phyloP scores from a whole-genome alignment of 1,284 basidiomycete genomes.

The Pseudozyma sp. region DNA sequence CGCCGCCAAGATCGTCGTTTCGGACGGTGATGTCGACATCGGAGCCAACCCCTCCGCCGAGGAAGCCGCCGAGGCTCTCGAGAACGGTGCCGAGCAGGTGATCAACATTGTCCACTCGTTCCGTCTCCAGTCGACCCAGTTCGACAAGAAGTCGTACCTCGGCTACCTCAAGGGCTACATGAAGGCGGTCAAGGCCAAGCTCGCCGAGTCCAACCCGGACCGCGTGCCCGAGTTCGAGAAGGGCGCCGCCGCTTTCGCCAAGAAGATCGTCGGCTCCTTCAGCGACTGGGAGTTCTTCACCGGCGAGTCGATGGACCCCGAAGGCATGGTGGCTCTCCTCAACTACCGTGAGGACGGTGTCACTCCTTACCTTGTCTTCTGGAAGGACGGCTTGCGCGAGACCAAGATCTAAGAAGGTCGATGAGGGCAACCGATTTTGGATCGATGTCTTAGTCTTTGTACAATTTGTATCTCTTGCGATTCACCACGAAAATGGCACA shows the following conservation, averaged over 20 bases:
- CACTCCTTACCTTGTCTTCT: constrained; percentile 75
- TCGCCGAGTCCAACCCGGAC: constrained; percentile 74
- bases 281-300: constrained; percentile 90
- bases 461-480: background rate
- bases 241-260: constrained; percentile 74
- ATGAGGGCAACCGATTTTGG: background rate
- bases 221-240: constrained; percentile 86
- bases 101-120: constrained; percentile 95
- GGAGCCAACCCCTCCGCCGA: constrained; percentile 80
- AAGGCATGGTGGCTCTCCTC: constrained; percentile 69
- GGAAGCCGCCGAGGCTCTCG: constrained; percentile 84
- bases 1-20: constrained; percentile 80
- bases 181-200: constrained; percentile 78
- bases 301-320: constrained; percentile 76
- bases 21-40: constrained; percentile 89
- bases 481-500: too few relatives aligned
- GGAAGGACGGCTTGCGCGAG: constrained; percentile 68
- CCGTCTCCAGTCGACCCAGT: constrained; percentile 83
- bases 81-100: constrained; percentile 79
- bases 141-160: constrained; percentile 93
- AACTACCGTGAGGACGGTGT: constrained; percentile 73
- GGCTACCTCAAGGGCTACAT: constrained; percentile 88
- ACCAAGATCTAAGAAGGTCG: constrained; percentile 63
- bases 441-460: background rate
- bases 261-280: constrained; percentile 87